Base-by-base conservation (phyloP, 495 filamentous ascomycete species). In the Penicillium herquei region DNA sequence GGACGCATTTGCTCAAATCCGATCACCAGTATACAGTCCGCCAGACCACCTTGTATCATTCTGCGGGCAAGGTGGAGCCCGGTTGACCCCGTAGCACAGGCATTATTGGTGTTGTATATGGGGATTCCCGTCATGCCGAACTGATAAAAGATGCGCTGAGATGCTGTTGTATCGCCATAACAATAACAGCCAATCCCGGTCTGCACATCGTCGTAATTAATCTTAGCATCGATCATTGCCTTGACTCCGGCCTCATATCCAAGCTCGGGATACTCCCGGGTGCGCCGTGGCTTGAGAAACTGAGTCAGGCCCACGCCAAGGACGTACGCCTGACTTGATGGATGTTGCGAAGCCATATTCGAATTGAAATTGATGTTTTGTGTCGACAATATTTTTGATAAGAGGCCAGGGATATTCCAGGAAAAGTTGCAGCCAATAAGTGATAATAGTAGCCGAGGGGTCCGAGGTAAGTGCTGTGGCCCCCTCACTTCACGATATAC, bases 1-100 rank as follows among this genome's bases (percentile, higher is more conserved):
- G 86, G 84, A 65, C 82, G 85, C 90, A 96, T 96, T 81, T 92
- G 92, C 76, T 96, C 91, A 61, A 92, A 96, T 11, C 91, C 91
- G n/a, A 94, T 79, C 5, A 94, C 89, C 51, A 96, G 70, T 8
- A 90, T 81, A 57, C 87, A 90, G 65, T 92, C 84, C 3, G 84
- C 84, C 10, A 78, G 82, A 18, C 89, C 89, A 55, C 84, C 72
- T 16, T 81, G 68, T 57, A 93, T 84, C 68, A 90, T 74, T 30
- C 81, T 84, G 6, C 88, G 77, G 0, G 82, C 91, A 74, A 94
- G 81, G 63, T 83, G 78, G 11, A 94, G 69, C 13, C 91, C 91
- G 0, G 90, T 92, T 1, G 81, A 84, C 1, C 91, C 91, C 2
- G 91, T 94, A 0, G 86, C 84, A 79, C 90, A 95, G 67, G 92